Evolutionary conservation across 2,329 filamentous ascomycete genomes (phyloP), one percentile per base, ranked within the genome.

Genomic region (Apiospora arundinis): DNA sequence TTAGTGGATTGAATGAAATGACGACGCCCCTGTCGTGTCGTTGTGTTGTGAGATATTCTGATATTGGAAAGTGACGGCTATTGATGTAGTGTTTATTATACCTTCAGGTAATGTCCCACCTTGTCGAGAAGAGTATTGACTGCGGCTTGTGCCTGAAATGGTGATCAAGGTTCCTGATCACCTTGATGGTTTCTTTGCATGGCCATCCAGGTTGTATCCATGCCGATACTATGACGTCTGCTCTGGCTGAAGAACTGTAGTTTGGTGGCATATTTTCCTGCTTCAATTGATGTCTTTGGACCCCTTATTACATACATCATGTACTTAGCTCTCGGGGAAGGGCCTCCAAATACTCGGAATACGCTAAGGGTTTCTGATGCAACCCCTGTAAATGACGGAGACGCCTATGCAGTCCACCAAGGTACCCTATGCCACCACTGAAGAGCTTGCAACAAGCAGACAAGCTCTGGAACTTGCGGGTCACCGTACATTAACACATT

Each of bases 1-100:
- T 63, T 63, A 40, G 56, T 63, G 56, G 32, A 63, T 63, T 63
- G 18, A 9, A 63, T 63, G 18, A 63, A 40, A 37, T 60, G 52
- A 60, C 28, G 28, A 60, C 28, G 52, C 28, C 25, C 49, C 16
- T 56, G 49, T 56, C 8, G 49, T 32, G 14, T 56, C 11, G 25
- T 56, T 9, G 25, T 32, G 25, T 56, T 9, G 25, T 32, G 25
- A 56, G 52, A 63, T 40, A 21, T 32, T 8, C 56, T 23, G 18
- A 14, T n/a, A 21, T 63, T 40, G 21, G 23, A 4, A 37, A n/a
- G 11, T n/a, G 32, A 2, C 9, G 18, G 5, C 32, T 40, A 14
- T 40, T 18, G 21, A 63, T 40, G 56, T n/a, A 40, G 28, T 40
- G 9, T 9, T n/a, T 14, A 6, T n/a, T 12, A n/a, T 6, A 63